phyloP scores from a whole-genome alignment of 73 alveolate species.

The Tetrahymena elliotti region DNA sequence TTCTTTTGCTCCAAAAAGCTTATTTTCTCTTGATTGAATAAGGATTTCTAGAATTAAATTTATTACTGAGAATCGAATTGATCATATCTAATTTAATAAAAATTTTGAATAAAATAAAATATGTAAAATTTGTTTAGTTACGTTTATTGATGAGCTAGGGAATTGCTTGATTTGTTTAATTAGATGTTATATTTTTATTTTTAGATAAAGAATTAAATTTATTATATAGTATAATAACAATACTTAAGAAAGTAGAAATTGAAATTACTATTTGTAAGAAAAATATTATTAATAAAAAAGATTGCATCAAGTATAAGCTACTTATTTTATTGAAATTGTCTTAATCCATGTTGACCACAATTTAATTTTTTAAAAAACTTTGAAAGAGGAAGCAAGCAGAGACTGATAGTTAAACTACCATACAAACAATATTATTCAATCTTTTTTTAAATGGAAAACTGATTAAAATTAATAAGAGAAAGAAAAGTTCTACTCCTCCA shows the following conservation, averaged over 20 bases:
- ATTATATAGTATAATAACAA: too few relatives aligned
- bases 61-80: background rate
- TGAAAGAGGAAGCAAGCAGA: background rate
- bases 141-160: background rate
- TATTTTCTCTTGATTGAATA: background rate
- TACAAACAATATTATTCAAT: background rate
- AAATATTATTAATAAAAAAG: background rate
- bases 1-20: background rate
- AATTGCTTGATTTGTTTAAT: too few relatives aligned
- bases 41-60: background rate
- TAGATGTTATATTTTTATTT: background rate
- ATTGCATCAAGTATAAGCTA: background rate
- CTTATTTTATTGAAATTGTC: background rate
- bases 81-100: background rate
- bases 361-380: background rate
- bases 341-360: too few relatives aligned
- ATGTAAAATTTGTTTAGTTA: too few relatives aligned
- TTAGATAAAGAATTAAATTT: background rate
- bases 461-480: background rate
- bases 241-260: too few relatives aligned
- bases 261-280: background rate
- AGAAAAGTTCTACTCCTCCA: background rate
- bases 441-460: background rate
- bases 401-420: background rate
- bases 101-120: too few relatives aligned